Evolutionary conservation across 441 rosid species (phyloP), one percentile per base, ranked within the genome.

Genomic region (Melastoma candidum): DNA sequence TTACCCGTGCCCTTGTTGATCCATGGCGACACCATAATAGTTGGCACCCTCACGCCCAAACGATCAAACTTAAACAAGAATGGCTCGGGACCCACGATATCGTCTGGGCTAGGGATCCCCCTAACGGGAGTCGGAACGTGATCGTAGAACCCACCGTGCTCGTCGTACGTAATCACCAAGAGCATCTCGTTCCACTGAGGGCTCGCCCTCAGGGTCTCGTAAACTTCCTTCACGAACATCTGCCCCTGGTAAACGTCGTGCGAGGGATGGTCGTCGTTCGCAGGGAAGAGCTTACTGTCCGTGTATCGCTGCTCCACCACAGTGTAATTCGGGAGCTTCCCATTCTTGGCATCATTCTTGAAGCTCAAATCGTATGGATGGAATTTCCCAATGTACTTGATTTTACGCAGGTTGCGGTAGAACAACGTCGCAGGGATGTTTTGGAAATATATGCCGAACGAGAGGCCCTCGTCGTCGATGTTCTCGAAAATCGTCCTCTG

Each of bases 181-280:
- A 86, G 64, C 0, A 82, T 86, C 22, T 84, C 70, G n/a, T 80
- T 82, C 97, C 97, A 87, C 63, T 87, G 95, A 26, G 95, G 96
- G 54, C 97, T 84, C 1, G 76, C 76, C 69, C 95, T 76, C 57
- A 90, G 63, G 2, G 81, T 81, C 78, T 90, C 97, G 52, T 87
- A 90, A 60, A 90, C 95, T 79, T 82, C 82, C 74, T 81, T 81
- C 61, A 78, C 77, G 14, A 75, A 67, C 71, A 74, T 75, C 64
- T 84, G 83, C 26, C 93, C 89, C 47, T 77, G 80, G 61, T 79
- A 81, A 13, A 90, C 94, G 58, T 90, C 97, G 66, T 86, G 97
- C 6, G 97, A 84, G 3, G 97, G 95, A 57, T 90, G 97, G 55
- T 90, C 97, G 44, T 90, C 95, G 44, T 63, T 82, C 56, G 85